A percentile compares a stretch with the other conserved stretches of the same genome.
Conservation (phyloP, 768 basidiomycete genomes). For the Boletus pseudo-olivaceus region DNA sequence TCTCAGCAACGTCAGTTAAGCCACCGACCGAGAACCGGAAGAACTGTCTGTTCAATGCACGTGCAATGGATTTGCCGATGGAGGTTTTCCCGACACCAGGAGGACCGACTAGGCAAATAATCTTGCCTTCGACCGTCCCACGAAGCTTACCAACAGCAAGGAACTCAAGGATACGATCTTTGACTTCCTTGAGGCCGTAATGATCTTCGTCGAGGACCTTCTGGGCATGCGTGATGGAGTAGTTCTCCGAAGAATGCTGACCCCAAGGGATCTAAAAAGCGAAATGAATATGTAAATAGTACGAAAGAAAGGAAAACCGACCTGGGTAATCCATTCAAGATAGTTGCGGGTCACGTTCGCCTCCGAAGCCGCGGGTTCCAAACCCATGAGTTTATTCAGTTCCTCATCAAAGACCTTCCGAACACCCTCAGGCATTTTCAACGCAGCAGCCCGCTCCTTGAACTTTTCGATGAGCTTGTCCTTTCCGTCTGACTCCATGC, state of each 20-base stretch:
- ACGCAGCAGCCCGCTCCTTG: constrained; percentile 71
- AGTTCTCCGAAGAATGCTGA: constrained; percentile 89
- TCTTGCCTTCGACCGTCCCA: constrained; percentile 95
- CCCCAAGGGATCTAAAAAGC: constrained; percentile 88
- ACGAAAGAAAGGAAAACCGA: constrained; percentile 23
- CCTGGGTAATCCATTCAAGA: constrained; percentile 88
- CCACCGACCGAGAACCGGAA: constrained; percentile 98
- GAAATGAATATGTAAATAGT: neutral
- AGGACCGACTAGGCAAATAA: constrained; percentile 93
- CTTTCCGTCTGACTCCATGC: constrained; percentile 94
- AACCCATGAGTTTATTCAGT: constrained; percentile 79
- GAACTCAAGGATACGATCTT: constrained; percentile 93
- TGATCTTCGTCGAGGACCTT: constrained; percentile 91
- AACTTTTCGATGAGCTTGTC: constrained; percentile 93
- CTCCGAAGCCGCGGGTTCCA: constrained; percentile 89
- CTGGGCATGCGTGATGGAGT: constrained; percentile 77
- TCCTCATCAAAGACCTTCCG: constrained; percentile 97
- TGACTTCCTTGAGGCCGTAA: constrained; percentile 89
- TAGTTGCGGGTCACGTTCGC: constrained; percentile 95
- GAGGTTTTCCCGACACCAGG: constrained; percentile 98
- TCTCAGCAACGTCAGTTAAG: constrained; percentile 96
- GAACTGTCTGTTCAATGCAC: constrained; percentile 87
- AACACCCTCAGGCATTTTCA: constrained; percentile 89
- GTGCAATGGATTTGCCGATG: constrained; percentile 92
- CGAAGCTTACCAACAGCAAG: constrained; percentile 92